phyloP scores from a whole-genome alignment of 805 yeast species.

The Pichia occidentalis region DNA sequence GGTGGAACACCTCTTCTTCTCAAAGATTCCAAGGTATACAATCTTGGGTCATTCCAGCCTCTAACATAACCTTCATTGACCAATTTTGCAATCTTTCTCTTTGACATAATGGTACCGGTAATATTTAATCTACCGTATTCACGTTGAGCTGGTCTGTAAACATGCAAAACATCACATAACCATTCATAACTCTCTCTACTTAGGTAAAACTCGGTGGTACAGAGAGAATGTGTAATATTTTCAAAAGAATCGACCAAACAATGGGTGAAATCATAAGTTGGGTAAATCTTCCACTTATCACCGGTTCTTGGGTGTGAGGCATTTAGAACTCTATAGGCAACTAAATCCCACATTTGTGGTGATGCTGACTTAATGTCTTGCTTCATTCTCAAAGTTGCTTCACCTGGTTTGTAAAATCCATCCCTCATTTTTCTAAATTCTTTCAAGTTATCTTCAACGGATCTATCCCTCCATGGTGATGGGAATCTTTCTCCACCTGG shows the following conservation, averaged over 20 bases:
- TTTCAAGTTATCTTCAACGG: slow-evolving; percentile 64
- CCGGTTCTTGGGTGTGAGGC: slow-evolving; percentile 97
- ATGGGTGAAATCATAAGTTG: slow-evolving; percentile 98
- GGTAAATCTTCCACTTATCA: slow-evolving; percentile 94
- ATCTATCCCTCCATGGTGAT: slow-evolving; percentile 66
- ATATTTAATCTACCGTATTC: slow-evolving; percentile 96
- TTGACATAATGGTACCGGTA: slow-evolving; percentile 90
- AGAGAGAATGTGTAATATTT: slow-evolving; percentile 89
- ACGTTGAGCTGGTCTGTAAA: slow-evolving; percentile 97
- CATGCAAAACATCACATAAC: slow-evolving; percentile 93
- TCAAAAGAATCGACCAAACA: slow-evolving; percentile 97
- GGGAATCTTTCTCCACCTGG: slow-evolving; percentile 89
- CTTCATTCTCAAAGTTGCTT: slow-evolving; percentile 94
- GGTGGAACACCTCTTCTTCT: slow-evolving; percentile 99
- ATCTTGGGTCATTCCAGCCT: slow-evolving; percentile 98
- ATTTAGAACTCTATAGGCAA: slow-evolving; percentile 90
- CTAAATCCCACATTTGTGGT: slow-evolving; percentile 99
- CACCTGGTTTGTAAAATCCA: slow-evolving; percentile 82
- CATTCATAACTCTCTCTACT: slow-evolving; percentile 96
- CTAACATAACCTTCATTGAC: slow-evolving; percentile 78
- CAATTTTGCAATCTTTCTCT: slow-evolving; percentile 90
- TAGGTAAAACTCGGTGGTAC: slow-evolving; percentile 91
- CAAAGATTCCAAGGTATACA: slow-evolving; percentile 89
- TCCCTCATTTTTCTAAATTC: slow-evolving; percentile 90
- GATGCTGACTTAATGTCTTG: slow-evolving; percentile 85